Conservation (phyloP, 1,139 yeast species). For the Pichiaceae sp. region DNA sequence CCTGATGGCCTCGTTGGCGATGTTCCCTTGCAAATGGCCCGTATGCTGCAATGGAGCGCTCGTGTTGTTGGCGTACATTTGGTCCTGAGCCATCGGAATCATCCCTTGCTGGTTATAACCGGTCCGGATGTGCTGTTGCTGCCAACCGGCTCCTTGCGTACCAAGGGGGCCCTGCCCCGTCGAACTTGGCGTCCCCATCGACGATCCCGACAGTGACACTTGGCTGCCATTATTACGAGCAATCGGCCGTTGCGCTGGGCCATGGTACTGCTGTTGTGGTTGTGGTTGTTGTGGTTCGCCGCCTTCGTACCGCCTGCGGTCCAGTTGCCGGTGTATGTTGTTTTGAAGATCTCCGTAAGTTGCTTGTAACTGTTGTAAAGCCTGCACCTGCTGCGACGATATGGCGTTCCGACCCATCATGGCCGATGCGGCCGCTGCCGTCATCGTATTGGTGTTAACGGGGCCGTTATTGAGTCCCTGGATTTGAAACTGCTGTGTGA, state of each 20-base stretch:
- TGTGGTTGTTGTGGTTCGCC: slow-evolving; percentile 5
- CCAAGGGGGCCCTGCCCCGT: too few species aligned
- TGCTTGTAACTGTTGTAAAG: slow-evolving; percentile 21
- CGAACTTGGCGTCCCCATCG: background rate
- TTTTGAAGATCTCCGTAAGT: slow-evolving; percentile 21
- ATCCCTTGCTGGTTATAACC: slow-evolving; percentile 5
- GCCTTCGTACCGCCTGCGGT: slow-evolving; percentile 7
- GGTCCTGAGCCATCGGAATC: too few species aligned
- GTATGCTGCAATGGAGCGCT: too few species aligned
- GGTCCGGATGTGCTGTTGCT: slow-evolving; percentile 2
- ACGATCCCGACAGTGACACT: slow-evolving; percentile 9
- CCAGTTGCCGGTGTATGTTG: slow-evolving; percentile 13
- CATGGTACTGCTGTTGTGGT: slow-evolving; percentile 5
- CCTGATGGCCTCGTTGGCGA: slow-evolving; percentile 16
- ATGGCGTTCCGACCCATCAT: slow-evolving; percentile 17
- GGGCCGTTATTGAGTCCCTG: slow-evolving; percentile 3
- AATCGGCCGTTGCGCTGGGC: background rate
- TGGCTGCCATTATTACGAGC: slow-evolving; percentile 10
- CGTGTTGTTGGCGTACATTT: too few species aligned
- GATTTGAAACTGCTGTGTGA: slow-evolving; percentile 1
- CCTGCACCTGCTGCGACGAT: slow-evolving; percentile 17
- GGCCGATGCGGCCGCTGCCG: slow-evolving; percentile 19
- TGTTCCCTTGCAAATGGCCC: too few species aligned
- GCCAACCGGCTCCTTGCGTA: too few species aligned
- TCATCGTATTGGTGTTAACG: slow-evolving; percentile 5